Conservation (phyloP, 176 grass and related monocot genomes). For the Oryza meyeriana region DNA sequence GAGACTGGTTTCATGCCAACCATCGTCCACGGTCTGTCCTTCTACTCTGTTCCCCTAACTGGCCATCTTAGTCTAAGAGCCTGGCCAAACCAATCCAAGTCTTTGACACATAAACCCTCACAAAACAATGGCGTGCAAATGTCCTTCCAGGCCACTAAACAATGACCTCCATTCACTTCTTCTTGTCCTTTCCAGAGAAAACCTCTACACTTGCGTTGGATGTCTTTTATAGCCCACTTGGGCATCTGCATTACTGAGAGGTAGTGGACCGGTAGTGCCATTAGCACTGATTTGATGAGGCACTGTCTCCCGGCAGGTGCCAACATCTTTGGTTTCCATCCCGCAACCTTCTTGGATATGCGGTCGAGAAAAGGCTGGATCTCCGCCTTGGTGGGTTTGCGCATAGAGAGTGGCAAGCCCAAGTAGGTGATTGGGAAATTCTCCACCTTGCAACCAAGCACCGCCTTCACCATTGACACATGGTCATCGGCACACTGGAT, state of each 20-base stretch:
- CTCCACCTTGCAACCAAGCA: too few relatives aligned
- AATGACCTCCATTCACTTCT: not conserved
- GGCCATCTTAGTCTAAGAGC: too few relatives aligned
- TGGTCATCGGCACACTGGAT: too few relatives aligned
- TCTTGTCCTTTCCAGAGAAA: not conserved
- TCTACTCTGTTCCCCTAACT: too few relatives aligned
- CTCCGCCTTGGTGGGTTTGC: not conserved
- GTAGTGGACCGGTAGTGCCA: not conserved
- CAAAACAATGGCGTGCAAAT: too few relatives aligned
- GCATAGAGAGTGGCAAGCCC: not conserved
- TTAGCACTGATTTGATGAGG: not conserved
- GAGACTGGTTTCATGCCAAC: too few relatives aligned
- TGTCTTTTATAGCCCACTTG: not conserved
- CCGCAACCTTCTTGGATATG: not conserved
- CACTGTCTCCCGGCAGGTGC: not conserved
- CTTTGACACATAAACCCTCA: too few relatives aligned
- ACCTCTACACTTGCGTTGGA: not conserved
- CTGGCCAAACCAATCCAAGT: too few relatives aligned
- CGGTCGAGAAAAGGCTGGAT: not conserved
- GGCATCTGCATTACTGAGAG: not conserved
- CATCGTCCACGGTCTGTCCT: too few relatives aligned
- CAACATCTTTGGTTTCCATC: not conserved
- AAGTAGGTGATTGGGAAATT: not conserved
- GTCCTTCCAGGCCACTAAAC: not conserved
- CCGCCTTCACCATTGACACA: too few relatives aligned